A percentile compares a stretch with the other conserved stretches of the same genome.
phyloP scores from a whole-genome alignment of 371 early-diverging fungal genomes.

The Coemansia sp. region DNA sequence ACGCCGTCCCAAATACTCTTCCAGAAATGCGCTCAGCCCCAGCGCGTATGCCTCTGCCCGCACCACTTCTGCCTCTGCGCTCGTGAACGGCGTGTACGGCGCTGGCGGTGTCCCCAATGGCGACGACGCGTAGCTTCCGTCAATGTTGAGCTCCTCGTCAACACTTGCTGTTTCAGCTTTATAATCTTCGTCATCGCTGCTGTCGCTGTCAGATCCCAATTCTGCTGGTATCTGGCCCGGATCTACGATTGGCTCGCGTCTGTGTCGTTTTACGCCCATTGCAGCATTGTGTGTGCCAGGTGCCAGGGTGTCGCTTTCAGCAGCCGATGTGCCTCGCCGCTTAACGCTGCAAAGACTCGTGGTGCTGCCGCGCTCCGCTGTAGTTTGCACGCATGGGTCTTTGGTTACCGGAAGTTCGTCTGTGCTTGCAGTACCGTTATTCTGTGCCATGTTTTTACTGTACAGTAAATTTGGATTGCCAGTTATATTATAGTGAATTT shows the following conservation, averaged over 20 bases:
- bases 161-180: not conserved
- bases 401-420: not conserved
- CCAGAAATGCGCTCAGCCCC: conserved; percentile 52
- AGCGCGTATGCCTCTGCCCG: conserved; percentile 38
- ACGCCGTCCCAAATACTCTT: conserved; percentile 56
- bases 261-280: conserved; percentile 15
- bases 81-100: conserved; percentile 19
- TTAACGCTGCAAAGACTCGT: conserved; percentile 22
- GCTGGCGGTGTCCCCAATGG: conserved; percentile 8
- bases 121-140: conserved; percentile 46
- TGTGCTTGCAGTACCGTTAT: not conserved
- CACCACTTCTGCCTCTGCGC: conserved; percentile 25
- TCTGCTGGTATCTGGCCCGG: not conserved
- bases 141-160: conserved; percentile 38
- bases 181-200: conserved; percentile 10
- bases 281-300: not conserved
- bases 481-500: not conserved
- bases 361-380: conserved; percentile 5
- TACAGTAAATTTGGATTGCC: not conserved
- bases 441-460: conserved; percentile 2
- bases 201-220: not conserved
- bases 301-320: not conserved
- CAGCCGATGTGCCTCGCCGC: conserved; percentile 13
- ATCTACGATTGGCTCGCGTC: conserved; percentile 5
- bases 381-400: not conserved